phyloP scores from a whole-genome alignment of 2,329 filamentous ascomycete species.

The Ascochyta koolunga region DNA sequence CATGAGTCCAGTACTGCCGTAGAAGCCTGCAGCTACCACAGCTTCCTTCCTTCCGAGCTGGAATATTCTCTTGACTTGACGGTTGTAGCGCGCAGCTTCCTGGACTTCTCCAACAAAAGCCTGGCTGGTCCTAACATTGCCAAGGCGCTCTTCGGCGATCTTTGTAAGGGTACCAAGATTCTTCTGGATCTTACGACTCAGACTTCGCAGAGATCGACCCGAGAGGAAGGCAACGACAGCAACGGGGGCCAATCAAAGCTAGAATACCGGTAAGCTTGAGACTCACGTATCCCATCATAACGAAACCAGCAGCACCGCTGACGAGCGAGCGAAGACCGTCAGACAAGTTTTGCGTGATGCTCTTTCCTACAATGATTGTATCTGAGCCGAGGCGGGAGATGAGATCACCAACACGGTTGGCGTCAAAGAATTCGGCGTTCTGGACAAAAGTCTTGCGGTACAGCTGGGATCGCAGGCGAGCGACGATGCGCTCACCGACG shows the following conservation, averaged over 20 bases:
- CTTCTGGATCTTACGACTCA: conserved; percentile 92
- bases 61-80: conserved; percentile 90
- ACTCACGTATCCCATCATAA: conserved; percentile 95
- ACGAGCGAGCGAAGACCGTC: conserved; percentile 92
- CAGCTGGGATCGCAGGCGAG: conserved; percentile 83
- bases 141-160: conserved; percentile 95
- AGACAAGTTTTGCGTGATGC: conserved; percentile 95
- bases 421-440: conserved; percentile 98
- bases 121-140: conserved; percentile 95
- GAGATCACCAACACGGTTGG: conserved; percentile 93
- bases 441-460: conserved; percentile 95
- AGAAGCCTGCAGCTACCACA: conserved; percentile 88
- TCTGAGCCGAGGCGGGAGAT: conserved; percentile 96
- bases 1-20: conserved; percentile 82
- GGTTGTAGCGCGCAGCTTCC: conserved; percentile 90
- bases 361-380: conserved; percentile 97
- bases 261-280: conserved; percentile 87
- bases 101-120: conserved; percentile 93
- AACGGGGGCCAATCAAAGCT: conserved; percentile 85
- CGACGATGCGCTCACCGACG: conserved; percentile 92
- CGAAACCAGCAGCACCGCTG: conserved; percentile 86
- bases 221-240: conserved; percentile 91
- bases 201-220: conserved; percentile 82
- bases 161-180: conserved; percentile 92
- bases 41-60: conserved; percentile 85